These are phyloP conservation scores for Mytilinidion resinicola DNA, from an alignment of 495 filamentous ascomycete species.

Conservation along the genomic window DNA sequence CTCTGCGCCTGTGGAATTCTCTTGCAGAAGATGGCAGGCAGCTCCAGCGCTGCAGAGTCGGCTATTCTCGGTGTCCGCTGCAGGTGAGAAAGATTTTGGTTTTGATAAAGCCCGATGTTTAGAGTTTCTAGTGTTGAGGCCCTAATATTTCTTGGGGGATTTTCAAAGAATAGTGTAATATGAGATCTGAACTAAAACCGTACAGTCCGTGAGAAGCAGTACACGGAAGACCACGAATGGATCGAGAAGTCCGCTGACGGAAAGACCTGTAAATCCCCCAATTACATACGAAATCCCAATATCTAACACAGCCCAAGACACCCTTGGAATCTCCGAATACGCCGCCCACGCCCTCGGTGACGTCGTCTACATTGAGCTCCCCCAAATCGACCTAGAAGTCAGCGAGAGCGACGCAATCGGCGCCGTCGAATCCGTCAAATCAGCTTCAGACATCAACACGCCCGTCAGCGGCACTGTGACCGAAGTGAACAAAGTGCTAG, in stretches of 20 bases:
- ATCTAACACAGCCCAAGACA: constrained; percentile 43
- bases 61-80: constrained; percentile 22
- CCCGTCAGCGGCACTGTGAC: constrained; percentile 73
- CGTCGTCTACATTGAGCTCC: constrained; percentile 94
- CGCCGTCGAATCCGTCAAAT: constrained; percentile 96
- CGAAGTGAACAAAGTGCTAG: constrained; percentile 61
- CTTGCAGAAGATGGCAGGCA: constrained; percentile 11
- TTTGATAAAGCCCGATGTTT: not conserved
- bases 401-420: constrained; percentile 72
- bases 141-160: too few species aligned
- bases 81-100: not conserved
- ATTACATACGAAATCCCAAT: not conserved
- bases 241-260: constrained; percentile 74
- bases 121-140: too few species aligned
- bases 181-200: constrained; percentile 1
- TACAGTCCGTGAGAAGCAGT: constrained; percentile 58
- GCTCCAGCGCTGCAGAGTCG: constrained; percentile 10
- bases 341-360: constrained; percentile 88
- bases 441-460: constrained; percentile 88
- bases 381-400: constrained; percentile 56
- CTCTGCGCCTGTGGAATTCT: not conserved
- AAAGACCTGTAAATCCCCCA: constrained; percentile 48
- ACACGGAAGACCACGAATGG: constrained; percentile 98
- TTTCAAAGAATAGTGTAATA: not conserved
- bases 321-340: constrained; percentile 84